phyloP scores from a whole-genome alignment of 768 basidiomycete genomes.

The Mrakia frigida region DNA sequence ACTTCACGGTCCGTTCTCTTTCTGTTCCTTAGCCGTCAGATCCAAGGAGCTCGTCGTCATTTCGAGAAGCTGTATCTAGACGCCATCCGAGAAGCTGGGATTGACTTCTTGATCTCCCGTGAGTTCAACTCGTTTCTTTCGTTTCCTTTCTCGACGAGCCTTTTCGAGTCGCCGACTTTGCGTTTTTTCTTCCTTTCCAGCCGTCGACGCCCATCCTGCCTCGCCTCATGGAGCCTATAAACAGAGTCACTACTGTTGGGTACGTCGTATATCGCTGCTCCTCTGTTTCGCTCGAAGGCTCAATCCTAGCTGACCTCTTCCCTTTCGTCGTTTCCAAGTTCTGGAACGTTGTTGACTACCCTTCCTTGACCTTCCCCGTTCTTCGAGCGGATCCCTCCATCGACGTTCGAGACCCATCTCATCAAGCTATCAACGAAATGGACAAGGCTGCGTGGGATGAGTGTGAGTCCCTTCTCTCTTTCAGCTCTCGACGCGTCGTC shows the following conservation, averaged over 20 bases:
- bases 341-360: slow-evolving; percentile 66
- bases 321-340: slow-evolving; percentile 52
- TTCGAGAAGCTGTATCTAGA: not conserved
- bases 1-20: not conserved
- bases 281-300: no score
- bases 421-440: slow-evolving; percentile 47
- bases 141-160: no score
- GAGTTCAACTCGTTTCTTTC: not conserved
- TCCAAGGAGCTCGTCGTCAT: slow-evolving; percentile 3
- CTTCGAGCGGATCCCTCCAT: slow-evolving; percentile 54
- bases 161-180: not conserved
- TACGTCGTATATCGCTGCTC: not conserved
- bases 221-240: not conserved
- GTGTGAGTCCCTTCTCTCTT: slow-evolving; percentile 49
- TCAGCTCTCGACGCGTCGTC: not conserved
- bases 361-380: slow-evolving; percentile 60
- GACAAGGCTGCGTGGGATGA: slow-evolving; percentile 54
- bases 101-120: slow-evolving; percentile 3
- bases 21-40: not conserved
- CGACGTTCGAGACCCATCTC: slow-evolving; percentile 52
- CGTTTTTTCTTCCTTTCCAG: not conserved
- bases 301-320: no score
- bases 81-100: not conserved
- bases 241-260: not conserved
- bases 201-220: not conserved